Percentiles rank a stretch among this genome's conserved stretches.
Evolutionary conservation across 495 filamentous ascomycete species (phyloP).

Genomic region (Cairneyella variabilis): DNA sequence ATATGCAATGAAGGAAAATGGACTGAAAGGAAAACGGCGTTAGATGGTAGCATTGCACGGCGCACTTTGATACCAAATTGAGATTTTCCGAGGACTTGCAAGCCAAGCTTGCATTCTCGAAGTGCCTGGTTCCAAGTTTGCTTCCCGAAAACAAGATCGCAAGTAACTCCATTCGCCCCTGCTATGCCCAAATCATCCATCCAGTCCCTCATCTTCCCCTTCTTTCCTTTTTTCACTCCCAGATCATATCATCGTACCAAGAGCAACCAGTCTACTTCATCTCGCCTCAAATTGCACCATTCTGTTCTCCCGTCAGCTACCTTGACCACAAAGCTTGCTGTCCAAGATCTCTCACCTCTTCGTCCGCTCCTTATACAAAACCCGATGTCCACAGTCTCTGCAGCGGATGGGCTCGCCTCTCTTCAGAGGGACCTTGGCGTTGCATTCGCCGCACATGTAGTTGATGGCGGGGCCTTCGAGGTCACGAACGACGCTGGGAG

Average conservation of each 20-base stretch:
- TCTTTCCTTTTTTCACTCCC: background rate
- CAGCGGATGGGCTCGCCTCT: conserved; percentile 87
- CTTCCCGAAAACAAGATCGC: background rate
- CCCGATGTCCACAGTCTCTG: conserved; percentile 92
- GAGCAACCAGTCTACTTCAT: conserved; percentile 31
- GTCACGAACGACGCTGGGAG: conserved; percentile 22
- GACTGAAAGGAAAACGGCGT: conserved; percentile 11
- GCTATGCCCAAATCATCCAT: conserved; percentile 20
- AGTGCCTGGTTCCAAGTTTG: no score
- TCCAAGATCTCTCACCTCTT: conserved; percentile 62
- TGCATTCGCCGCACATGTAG: conserved; percentile 95
- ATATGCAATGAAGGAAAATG: conserved; percentile 12
- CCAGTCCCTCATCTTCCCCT: background rate
- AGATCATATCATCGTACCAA: conserved; percentile 1
- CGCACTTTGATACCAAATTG: conserved; percentile 39
- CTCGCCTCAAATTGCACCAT: conserved; percentile 99
- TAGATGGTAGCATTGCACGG: conserved; percentile 25
- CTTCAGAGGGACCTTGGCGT: conserved; percentile 72
- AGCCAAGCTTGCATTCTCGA: no score
- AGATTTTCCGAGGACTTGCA: conserved; percentile 14
- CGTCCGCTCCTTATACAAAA: conserved; percentile 96
- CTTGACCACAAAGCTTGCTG: background rate
- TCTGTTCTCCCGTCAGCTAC: conserved; percentile 30
- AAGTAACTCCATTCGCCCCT: conserved; percentile 8
- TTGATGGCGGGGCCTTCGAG: conserved; percentile 51